Base-by-base conservation (phyloP, 2,329 filamentous ascomycete genomes). In the Fusarium tricinctum region DNA sequence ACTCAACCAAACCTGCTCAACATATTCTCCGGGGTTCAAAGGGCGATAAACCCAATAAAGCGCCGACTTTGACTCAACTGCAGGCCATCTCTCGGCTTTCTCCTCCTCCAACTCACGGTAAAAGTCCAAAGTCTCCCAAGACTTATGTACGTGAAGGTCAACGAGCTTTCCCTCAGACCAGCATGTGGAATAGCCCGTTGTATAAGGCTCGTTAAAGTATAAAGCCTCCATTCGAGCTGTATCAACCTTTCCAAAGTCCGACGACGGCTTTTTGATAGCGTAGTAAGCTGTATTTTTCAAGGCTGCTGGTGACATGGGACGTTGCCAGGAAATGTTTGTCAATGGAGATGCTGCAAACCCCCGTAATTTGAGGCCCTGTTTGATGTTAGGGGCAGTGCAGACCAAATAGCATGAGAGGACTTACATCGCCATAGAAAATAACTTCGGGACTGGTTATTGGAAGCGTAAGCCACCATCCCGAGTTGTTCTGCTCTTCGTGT, bases 391-490 rank as follows among this genome's bases (percentile, higher is more conserved):
- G 42, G 48, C 12, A 28, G 8, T 0, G 19, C 6, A 19, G 3
- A 8, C n/a, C 3, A n/a, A 4, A 19, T 13, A 1, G 5, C n/a
- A 22, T 8, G 2, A n/a, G 8, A 17, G 12, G 32, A 20, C 62
- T 59, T 17, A 70, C 66, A 47, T 69, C 66, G 8, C 22, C 35
- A 15, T n/a, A 44, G 22, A 63, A 63, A 14, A 42, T 22, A 12
- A 69, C 33, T 6, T 8, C 6, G 13, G 23, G 23, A 7, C 19
- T 40, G 9, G 14, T 23, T 22, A 59, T 35, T 1, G 45, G 52
- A 20, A 69, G 38, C 4, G 66, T 70, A 44, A 53, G 57, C 66
- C 66, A 69, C 62, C 66, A 67, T 48, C 20, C 38, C 17, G 28
- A 15, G 8, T 8, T 40, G 2, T n/a, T 8, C 8, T 51, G 23